Evolutionary conservation across 495 filamentous ascomycete genomes (phyloP).

Genomic region (Podospora pseudocomata): DNA sequence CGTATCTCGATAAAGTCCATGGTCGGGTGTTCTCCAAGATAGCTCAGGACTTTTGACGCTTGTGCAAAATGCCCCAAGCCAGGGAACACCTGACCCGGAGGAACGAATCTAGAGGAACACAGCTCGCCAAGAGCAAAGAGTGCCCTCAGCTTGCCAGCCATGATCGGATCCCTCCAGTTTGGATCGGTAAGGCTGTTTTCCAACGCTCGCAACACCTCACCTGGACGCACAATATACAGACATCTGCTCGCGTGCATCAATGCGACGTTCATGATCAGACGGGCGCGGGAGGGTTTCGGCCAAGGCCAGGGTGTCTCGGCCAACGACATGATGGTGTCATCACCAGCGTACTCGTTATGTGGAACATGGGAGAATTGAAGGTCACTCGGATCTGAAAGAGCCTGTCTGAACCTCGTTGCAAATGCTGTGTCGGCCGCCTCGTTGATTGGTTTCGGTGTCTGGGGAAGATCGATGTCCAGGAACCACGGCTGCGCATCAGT

Average conservation of each 20-base stretch:
- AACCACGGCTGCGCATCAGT: conserved; percentile 8
- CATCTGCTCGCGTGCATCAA: conserved; percentile 11
- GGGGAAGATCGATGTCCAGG: conserved; percentile 8
- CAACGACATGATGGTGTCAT: conserved; percentile 11
- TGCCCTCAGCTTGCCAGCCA: conserved; percentile 9
- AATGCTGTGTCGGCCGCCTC: conserved; percentile 8
- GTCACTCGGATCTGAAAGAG: conserved; percentile 1
- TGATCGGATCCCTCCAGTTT: conserved; percentile 12
- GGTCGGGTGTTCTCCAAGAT: conserved; percentile 10
- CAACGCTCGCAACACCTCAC: conserved; percentile 5
- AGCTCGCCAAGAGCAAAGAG: conserved; percentile 12
- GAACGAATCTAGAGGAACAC: conserved; percentile 10
- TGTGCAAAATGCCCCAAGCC: conserved; percentile 6
- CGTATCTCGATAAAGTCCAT: conserved; percentile 13
- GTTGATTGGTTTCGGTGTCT: conserved; percentile 12
- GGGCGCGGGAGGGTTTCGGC: conserved; percentile 7
- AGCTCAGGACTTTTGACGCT: conserved; percentile 7
- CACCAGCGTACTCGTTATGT: conserved; percentile 11
- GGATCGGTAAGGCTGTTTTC: conserved; percentile 3
- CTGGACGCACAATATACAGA: conserved; percentile 8
- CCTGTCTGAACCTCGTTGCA: conserved; percentile 5
- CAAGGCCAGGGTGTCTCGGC: conserved; percentile 5
- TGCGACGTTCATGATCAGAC: conserved; percentile 10
- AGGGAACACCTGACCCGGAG: conserved; percentile 10
- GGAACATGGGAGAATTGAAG: conserved; percentile 7